These are phyloP conservation scores for Baudoinia panamericana DNA, from an alignment of 495 filamentous ascomycete genomes.

Conservation along the genomic window DNA sequence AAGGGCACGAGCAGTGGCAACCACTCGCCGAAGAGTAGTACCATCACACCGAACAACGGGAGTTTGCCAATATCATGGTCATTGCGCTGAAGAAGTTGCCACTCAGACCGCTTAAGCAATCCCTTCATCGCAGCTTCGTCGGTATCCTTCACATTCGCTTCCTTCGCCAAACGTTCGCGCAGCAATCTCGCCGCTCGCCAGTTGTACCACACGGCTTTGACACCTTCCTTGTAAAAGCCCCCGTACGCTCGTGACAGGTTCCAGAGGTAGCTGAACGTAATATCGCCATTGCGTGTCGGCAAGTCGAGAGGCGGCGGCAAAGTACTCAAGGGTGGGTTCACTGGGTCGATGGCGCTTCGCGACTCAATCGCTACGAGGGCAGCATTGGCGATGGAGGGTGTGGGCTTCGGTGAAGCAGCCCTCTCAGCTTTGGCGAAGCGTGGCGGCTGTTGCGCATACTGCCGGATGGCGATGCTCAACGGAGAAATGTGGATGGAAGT, in stretches of 20 bases:
- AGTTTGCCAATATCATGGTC: constrained; percentile 58
- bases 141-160: constrained; percentile 19
- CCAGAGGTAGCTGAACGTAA: constrained; percentile 35
- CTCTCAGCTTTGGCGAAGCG: too few species aligned
- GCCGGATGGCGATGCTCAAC: too few species aligned
- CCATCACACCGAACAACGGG: constrained; percentile 57
- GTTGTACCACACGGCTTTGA: constrained; percentile 54
- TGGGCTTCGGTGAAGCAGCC: too few species aligned
- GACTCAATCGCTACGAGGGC: constrained; percentile 2
- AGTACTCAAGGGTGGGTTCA: constrained; percentile 48
- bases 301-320: constrained; percentile 45
- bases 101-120: constrained; percentile 42
- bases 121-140: constrained; percentile 8
- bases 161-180: constrained; percentile 32
- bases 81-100: constrained; percentile 52
- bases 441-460: constrained; percentile 4
- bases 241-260: constrained; percentile 45
- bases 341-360: constrained; percentile 5
- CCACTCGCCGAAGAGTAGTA: constrained; percentile 71
- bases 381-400: too few species aligned
- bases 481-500: too few species aligned
- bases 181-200: constrained; percentile 31
- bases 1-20: constrained; percentile 57
- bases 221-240: constrained; percentile 76
- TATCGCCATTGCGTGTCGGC: constrained; percentile 32